Conservation (phyloP, 1,139 yeast genomes). For the Taphrina wiesneri region DNA sequence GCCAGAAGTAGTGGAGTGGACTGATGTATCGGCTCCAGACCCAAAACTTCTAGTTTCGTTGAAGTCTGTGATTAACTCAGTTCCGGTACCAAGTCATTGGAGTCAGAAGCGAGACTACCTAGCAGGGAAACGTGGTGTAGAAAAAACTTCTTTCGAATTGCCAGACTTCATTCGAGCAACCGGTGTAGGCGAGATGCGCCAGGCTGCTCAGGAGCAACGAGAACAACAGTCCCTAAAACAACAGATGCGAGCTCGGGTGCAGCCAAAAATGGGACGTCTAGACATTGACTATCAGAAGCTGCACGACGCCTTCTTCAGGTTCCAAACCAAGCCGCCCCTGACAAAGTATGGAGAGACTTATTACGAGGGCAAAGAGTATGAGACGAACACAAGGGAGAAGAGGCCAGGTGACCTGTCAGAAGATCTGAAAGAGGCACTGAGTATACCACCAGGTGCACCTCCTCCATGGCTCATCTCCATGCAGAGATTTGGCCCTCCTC, state of each 20-base stretch:
- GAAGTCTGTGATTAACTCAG: conserved; percentile 65
- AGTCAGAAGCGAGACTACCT: conserved; percentile 73
- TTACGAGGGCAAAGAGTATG: conserved; percentile 73
- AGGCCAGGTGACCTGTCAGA: conserved; percentile 71
- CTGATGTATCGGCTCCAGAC: conserved; percentile 79
- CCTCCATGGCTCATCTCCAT: conserved; percentile 84
- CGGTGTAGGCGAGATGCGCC: conserved; percentile 86
- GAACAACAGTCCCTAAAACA: conserved; percentile 66
- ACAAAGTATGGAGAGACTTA: conserved; percentile 73
- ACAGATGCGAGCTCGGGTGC: conserved; percentile 77
- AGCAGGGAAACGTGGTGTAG: conserved; percentile 69
- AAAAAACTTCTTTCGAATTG: conserved; percentile 69
- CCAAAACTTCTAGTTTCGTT: conserved; percentile 66
- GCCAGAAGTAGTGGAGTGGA: conserved; percentile 84
- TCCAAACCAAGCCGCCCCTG: conserved; percentile 71
- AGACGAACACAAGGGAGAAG: conserved; percentile 50
- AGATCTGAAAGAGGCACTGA: conserved; percentile 66
- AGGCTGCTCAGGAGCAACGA: conserved; percentile 49
- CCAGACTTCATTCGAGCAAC: conserved; percentile 80
- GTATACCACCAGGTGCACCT: conserved; percentile 61
- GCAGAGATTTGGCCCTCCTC: conserved; percentile 79
- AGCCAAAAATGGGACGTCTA: conserved; percentile 82
- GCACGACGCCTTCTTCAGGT: conserved; percentile 82
- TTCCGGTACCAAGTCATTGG: conserved; percentile 89
- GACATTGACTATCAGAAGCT: conserved; percentile 84